Base-by-base conservation (phyloP, 2,329 filamentous ascomycete species). In the Exophiala lecanii-corni region DNA sequence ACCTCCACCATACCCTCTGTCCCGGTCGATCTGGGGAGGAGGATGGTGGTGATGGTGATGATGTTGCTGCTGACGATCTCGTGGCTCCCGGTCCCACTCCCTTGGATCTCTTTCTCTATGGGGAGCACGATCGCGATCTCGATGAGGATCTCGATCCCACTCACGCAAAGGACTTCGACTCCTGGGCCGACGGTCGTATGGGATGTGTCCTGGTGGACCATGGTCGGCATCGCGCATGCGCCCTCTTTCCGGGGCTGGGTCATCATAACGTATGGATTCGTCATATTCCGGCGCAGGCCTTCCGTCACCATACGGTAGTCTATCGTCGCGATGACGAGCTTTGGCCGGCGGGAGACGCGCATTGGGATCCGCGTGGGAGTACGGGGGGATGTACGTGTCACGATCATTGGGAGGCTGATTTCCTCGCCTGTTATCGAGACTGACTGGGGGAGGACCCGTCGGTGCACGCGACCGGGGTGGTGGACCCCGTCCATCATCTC, bases 361-460 rank as follows among this genome's bases (percentile, higher is more conserved):
- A 25, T 39, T 34, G 6, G 52, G 50, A 40, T 56, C 51, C n/a
- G 53, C 50, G 30, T 30, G 39, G 9, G 55, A 56, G 34, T 57
- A 57, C n/a, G 46, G 28, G 12, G 55, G 54, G n/a, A 54, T 51
- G 39, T 56, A 57, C 16, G 53, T 56, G 33, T 57, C 55, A 19
- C 49, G 49, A 20, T 53, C 47, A n/a, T 50, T 40, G 21, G 34
- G 25, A 15, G 41, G 37, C n/a, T 39, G 33, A n/a, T 38, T 21
- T 13, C 16, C 9, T 15, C 37, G 30, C 32, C 44, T 35, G 30
- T 15, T 21, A 39, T 41, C 33, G n/a, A 26, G 20, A 13, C 21
- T 13, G 31, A 13, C 25, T 23, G 28, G 34, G 3, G 34, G 39
- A 5, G 25, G 30, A 35, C 42, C 32, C 12, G 31, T 37, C 9